These are phyloP conservation scores for Aspergillus ibericus DNA, from an alignment of 2,329 filamentous ascomycete species.

Conservation along the genomic window DNA sequence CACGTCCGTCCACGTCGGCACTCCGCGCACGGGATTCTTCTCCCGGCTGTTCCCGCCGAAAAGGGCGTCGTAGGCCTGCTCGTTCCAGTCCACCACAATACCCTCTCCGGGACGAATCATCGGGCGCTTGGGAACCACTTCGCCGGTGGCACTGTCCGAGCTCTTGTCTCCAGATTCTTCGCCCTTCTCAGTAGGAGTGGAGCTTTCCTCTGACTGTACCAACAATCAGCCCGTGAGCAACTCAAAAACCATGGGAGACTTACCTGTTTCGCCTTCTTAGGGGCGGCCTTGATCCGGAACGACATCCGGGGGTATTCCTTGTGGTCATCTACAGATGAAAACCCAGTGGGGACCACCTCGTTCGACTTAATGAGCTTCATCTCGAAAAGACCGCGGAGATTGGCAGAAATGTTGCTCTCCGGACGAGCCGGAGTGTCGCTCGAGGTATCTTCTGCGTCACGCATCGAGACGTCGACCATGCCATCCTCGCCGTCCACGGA, in stretches of 20 bases:
- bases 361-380: constrained; percentile 65
- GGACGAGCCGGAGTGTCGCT: constrained; percentile 33
- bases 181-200: constrained; percentile 23
- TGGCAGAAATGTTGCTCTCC: constrained; percentile 59
- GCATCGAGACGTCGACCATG: constrained; percentile 87
- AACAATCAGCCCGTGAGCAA: neutral
- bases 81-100: constrained; percentile 82
- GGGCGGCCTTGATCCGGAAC: constrained; percentile 43
- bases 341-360: constrained; percentile 68
- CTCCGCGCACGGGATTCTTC: constrained; percentile 57
- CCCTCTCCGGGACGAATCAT: constrained; percentile 79
- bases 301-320: constrained; percentile 58
- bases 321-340: constrained; percentile 61
- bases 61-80: constrained; percentile 67
- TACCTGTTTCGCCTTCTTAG: constrained; percentile 19
- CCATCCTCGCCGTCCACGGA: constrained; percentile 88
- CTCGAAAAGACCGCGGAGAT: constrained; percentile 72
- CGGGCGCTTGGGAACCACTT: constrained; percentile 45
- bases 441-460: constrained; percentile 52
- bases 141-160: constrained; percentile 20
- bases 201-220: neutral
- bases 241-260: neutral
- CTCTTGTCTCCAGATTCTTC: constrained; percentile 13
- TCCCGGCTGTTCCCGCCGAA: constrained; percentile 55
- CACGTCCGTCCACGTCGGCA: constrained; percentile 56